Evolutionary conservation across 192 early-diverging fungal species (phyloP).

Genomic region (Umbelopsis vinacea): DNA sequence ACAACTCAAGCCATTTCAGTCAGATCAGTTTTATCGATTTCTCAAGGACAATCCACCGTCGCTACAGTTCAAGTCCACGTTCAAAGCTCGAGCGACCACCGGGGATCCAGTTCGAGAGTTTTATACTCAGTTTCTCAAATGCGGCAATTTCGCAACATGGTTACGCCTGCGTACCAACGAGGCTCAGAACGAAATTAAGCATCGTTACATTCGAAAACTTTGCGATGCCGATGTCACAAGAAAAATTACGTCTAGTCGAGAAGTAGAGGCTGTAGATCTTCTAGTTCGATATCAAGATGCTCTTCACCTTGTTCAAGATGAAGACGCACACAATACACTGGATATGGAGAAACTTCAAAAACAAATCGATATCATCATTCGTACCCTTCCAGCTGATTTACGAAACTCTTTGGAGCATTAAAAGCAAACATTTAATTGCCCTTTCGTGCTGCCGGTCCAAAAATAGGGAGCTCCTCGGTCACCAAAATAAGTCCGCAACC

Average conservation of each 20-base stretch:
- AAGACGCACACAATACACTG: not conserved
- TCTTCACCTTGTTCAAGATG: not conserved
- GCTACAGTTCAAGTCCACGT: constrained; percentile 49
- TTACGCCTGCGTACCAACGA: constrained; percentile 79
- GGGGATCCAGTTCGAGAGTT: constrained; percentile 74
- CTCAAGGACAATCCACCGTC: constrained; percentile 60
- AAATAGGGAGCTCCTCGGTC: constrained; percentile 4
- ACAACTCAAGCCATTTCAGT: constrained; percentile 77
- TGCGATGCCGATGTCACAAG: constrained; percentile 1
- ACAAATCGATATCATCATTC: constrained; percentile 17
- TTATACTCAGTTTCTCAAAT: constrained; percentile 88
- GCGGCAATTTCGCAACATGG: constrained; percentile 97
- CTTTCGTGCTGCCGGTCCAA: not conserved
- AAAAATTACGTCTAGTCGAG: not conserved
- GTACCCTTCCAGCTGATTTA: constrained; percentile 12
- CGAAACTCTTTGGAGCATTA: constrained; percentile 7
- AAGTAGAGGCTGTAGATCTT: not conserved
- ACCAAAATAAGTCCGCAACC: not conserved
- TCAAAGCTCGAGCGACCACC: constrained; percentile 56
- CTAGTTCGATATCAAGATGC: constrained; percentile 10
- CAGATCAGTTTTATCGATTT: constrained; percentile 73
- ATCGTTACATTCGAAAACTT: constrained; percentile 17
- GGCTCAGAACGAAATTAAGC: constrained; percentile 77
- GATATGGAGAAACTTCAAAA: not conserved
- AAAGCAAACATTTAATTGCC: not conserved